Conservation (phyloP, 345 rosid genomes). For the Pelargonium nanum region DNA sequence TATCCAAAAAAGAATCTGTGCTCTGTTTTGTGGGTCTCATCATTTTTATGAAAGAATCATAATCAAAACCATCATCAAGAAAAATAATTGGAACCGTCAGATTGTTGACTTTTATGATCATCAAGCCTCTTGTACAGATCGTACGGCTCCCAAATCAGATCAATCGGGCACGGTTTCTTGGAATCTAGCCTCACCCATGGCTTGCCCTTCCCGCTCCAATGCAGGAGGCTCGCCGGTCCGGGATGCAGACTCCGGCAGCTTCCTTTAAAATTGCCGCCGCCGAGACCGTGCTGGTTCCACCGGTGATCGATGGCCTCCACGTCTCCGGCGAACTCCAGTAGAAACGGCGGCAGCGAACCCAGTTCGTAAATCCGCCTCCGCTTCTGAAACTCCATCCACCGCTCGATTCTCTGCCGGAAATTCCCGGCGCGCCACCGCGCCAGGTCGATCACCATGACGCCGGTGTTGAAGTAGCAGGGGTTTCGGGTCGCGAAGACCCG, state of each 20-base stretch:
- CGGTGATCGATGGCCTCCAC: constrained; percentile 63
- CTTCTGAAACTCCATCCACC: constrained; percentile 76
- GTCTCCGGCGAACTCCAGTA: constrained; percentile 59
- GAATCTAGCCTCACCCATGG: constrained; percentile 79
- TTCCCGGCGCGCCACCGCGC: constrained; percentile 62
- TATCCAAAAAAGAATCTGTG: no score
- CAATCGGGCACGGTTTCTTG: constrained; percentile 53
- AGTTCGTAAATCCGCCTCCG: constrained; percentile 58
- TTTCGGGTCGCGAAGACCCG: constrained; percentile 36
- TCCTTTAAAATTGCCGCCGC: constrained; percentile 74
- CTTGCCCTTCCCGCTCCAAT: constrained; percentile 97
- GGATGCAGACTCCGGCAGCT: constrained; percentile 66
- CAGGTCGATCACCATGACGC: constrained; percentile 88
- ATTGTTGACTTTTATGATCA: neutral
- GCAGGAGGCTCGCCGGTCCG: constrained; percentile 76
- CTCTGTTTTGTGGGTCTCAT: no score
- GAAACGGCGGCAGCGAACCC: constrained; percentile 80
- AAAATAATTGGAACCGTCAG: neutral
- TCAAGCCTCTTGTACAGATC: constrained; percentile 34
- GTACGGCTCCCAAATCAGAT: constrained; percentile 67
- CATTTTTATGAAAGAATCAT: neutral
- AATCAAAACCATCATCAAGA: neutral
- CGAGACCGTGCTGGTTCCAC: constrained; percentile 90
- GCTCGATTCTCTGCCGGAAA: constrained; percentile 45
- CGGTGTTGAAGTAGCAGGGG: constrained; percentile 87